Evolutionary conservation across 345 rosid species (phyloP), one percentile per base, ranked within the genome.

Genomic region (Passiflora organensis): DNA sequence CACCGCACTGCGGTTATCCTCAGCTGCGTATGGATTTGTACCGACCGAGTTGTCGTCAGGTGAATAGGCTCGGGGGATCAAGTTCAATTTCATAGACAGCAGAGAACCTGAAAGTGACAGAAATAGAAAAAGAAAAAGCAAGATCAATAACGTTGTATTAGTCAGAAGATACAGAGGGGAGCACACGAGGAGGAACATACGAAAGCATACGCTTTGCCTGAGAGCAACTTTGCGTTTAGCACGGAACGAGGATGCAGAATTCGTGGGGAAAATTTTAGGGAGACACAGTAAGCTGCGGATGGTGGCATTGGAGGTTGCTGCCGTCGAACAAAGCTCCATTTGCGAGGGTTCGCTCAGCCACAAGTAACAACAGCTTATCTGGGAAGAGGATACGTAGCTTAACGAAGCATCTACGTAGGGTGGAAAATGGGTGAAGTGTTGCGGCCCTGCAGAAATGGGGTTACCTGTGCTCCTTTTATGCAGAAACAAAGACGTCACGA

Each of bases 21-120:
- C 43, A 12, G n/a, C 43, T 15, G 43, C 43, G 43, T 41, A 41
- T 15, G 13, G n/a, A 15, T 15, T 41, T 5, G 43, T 15, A 8
- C 43, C 43, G n/a, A 13, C 1, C 14, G 43, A 15, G n/a, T 12
- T 9, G 13, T 41, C 43, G 13, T 41, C 43, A 6, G 43, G 13
- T 6, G 14, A 13, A 13, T 12, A 13, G 1, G n/a, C 89, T 68
- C 79, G 79, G 19, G 75, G 80, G 55, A 67, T 64, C n/a, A 18
- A 45, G 16, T 55, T 38, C 2, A 18, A 45, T 16, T 55, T 38
- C 2, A 39, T 60, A 39, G 53, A 75, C n/a, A 51, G 50, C 14
- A 66, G 39, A 43, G 53, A 56, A 6, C 75, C 94, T 78, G 53
- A 20, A 6, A 60, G 56, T 6, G 46, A 4, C 2, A 1, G 19